Evolutionary conservation across 192 early-diverging fungal genomes (phyloP).

Genomic region (Gigaspora rosea): DNA sequence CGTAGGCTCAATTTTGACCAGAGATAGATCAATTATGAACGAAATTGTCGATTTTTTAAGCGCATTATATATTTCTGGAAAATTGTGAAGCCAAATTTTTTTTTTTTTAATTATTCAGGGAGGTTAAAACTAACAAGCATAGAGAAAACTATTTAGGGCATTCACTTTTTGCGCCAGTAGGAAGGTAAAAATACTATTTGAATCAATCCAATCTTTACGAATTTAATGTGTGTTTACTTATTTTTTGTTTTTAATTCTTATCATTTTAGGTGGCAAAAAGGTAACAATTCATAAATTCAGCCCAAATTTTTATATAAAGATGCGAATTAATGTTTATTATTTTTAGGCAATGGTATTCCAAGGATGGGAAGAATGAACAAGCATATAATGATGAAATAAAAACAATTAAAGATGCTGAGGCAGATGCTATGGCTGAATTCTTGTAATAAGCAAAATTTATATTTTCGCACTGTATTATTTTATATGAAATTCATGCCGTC

Average conservation of each 20-base stretch:
- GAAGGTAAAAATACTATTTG: too few relatives aligned
- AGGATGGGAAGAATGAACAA: constrained; percentile 46
- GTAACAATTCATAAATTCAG: background rate
- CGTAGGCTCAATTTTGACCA: background rate
- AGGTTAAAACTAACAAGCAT: constrained; percentile 67
- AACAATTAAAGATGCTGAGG: constrained; percentile 51
- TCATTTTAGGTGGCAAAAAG: constrained; percentile 17
- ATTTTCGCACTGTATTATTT: too few relatives aligned
- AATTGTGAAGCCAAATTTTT: too few relatives aligned
- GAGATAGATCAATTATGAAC: too few relatives aligned
- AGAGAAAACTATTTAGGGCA: constrained; percentile 87
- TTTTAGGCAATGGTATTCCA: constrained; percentile 72
- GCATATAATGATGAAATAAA: constrained; percentile 47
- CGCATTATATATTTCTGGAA: background rate
- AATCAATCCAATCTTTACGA: too few relatives aligned
- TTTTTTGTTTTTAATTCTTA: too few relatives aligned
- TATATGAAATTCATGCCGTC: too few relatives aligned
- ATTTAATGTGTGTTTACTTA: too few relatives aligned
- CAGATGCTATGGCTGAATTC: too few relatives aligned
- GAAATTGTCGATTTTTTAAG: background rate
- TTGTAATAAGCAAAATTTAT: too few relatives aligned
- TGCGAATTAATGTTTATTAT: too few relatives aligned
- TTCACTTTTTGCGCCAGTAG: constrained; percentile 60
- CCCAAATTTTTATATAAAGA: too few relatives aligned
- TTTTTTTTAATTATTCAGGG: constrained; percentile 1